Conservation (phyloP, 2,329 filamentous ascomycete genomes). For the Penicillium sp. region DNA sequence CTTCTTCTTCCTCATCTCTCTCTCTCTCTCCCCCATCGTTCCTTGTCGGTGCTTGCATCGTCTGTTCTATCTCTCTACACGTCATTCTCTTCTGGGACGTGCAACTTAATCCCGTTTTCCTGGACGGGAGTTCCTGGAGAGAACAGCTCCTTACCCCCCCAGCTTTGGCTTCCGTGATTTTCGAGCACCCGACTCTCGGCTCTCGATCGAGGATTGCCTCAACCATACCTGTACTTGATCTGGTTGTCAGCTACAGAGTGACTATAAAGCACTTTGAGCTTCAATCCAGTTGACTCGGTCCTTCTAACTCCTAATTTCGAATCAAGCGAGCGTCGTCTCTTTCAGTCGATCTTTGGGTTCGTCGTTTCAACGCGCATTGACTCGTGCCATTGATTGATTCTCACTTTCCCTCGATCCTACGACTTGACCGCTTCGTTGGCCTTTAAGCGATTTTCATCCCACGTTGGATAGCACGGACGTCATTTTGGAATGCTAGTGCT, state of each 20-base stretch:
- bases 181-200: slow-evolving; percentile 6
- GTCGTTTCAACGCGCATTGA: slow-evolving; percentile 10
- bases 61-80: slow-evolving; percentile 27
- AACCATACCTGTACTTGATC: slow-evolving; percentile 8
- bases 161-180: slow-evolving; percentile 8
- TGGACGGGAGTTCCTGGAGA: slow-evolving; percentile 9
- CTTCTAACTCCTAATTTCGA: slow-evolving; percentile 20
- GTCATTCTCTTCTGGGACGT: slow-evolving; percentile 30
- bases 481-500: slow-evolving; percentile 27
- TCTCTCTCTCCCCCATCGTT: slow-evolving; percentile 42
- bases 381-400: slow-evolving; percentile 14
- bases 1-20: slow-evolving; percentile 26
- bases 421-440: slow-evolving; percentile 16
- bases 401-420: slow-evolving; percentile 5
- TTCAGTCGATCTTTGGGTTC: slow-evolving; percentile 17
- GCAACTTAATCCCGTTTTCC: slow-evolving; percentile 8
- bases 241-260: slow-evolving; percentile 6
- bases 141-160: slow-evolving; percentile 11
- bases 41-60: slow-evolving; percentile 42
- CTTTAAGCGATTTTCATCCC: slow-evolving; percentile 22
- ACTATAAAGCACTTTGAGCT: slow-evolving; percentile 2
- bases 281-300: slow-evolving; percentile 18
- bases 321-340: slow-evolving; percentile 19
- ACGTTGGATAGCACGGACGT: slow-evolving; percentile 25
- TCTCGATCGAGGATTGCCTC: slow-evolving; percentile 9